phyloP scores from a whole-genome alignment of 225 moss, liverwort and hornwort genomes.

The Sphagnum tenellum region DNA sequence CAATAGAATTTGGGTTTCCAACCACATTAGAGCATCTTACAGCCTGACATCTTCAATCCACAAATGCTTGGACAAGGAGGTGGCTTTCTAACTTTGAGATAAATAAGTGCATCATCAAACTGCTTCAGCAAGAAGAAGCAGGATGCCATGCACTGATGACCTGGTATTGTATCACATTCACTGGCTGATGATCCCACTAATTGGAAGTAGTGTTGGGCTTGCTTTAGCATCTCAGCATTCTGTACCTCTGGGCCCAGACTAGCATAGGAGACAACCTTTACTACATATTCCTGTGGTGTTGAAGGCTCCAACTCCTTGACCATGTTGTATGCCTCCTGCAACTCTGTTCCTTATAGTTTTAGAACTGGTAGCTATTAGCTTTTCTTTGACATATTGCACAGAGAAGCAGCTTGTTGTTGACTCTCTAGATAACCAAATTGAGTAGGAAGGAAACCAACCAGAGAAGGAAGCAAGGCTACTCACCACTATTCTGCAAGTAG shows the following conservation, averaged over 20 bases:
- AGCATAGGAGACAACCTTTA: conserved; percentile 58
- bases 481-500: conserved; percentile 62
- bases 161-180: conserved; percentile 78
- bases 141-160: conserved; percentile 93
- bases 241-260: conserved; percentile 64
- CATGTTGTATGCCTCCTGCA: conserved; percentile 43
- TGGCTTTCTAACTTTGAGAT: conserved; percentile 61
- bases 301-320: conserved; percentile 51
- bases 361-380: too few relatives aligned
- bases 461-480: conserved; percentile 21
- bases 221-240: conserved; percentile 41
- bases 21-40: too few relatives aligned
- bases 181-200: conserved; percentile 67
- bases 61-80: too few relatives aligned
- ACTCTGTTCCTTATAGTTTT: conserved; percentile 30
- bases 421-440: too few relatives aligned
- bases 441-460: too few relatives aligned
- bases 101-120: conserved; percentile 77
- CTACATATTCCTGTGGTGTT: conserved; percentile 60
- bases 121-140: conserved; percentile 71
- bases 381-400: too few relatives aligned
- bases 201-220: conserved; percentile 71
- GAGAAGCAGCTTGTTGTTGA: too few relatives aligned
- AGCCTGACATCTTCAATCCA: too few relatives aligned
- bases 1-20: too few relatives aligned